Evolutionary conservation across 495 filamentous ascomycete species (phyloP).

Genomic region (Pyronema domesticum): DNA sequence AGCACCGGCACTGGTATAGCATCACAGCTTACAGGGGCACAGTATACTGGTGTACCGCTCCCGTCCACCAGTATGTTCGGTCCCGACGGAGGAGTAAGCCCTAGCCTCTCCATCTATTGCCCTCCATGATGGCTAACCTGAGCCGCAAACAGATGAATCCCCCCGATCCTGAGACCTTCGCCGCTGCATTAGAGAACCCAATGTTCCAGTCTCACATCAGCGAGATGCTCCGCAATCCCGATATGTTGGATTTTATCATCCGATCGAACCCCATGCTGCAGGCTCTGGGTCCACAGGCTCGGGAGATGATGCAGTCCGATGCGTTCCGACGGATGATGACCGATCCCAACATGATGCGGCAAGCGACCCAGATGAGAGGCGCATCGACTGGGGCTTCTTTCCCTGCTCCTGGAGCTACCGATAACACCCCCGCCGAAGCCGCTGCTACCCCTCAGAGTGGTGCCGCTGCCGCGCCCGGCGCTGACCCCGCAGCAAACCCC

Average conservation of each 20-base stretch:
- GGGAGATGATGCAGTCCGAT: conserved; percentile 68
- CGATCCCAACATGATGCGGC: conserved; percentile 67
- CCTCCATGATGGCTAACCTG: background rate
- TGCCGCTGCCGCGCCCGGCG: conserved; percentile 11
- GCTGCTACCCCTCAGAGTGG: background rate
- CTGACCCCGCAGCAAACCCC: conserved; percentile 38
- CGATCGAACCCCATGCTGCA: conserved; percentile 74
- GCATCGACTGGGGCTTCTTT: conserved; percentile 41
- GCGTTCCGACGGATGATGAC: conserved; percentile 87
- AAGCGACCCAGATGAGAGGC: conserved; percentile 59
- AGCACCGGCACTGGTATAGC: conserved; percentile 84
- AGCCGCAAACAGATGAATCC: conserved; percentile 59
- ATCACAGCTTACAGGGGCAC: conserved; percentile 76
- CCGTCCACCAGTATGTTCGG: conserved; percentile 84
- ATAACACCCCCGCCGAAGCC: conserved; percentile 37
- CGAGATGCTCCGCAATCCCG: conserved; percentile 85
- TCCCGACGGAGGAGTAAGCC: conserved; percentile 85
- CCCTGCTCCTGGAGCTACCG: conserved; percentile 75
- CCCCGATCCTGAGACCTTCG: conserved; percentile 59
- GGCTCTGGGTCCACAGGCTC: conserved; percentile 59
- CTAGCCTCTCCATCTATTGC: background rate
- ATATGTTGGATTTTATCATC: conserved; percentile 82
- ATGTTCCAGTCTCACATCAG: conserved; percentile 67
- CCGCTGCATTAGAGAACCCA: conserved; percentile 73
- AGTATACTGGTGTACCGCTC: conserved; percentile 81